Percentiles rank a stretch among this genome's conserved stretches.
phyloP scores from a whole-genome alignment of 176 grass and related monocot genomes.

The Phyllostachys edulis region DNA sequence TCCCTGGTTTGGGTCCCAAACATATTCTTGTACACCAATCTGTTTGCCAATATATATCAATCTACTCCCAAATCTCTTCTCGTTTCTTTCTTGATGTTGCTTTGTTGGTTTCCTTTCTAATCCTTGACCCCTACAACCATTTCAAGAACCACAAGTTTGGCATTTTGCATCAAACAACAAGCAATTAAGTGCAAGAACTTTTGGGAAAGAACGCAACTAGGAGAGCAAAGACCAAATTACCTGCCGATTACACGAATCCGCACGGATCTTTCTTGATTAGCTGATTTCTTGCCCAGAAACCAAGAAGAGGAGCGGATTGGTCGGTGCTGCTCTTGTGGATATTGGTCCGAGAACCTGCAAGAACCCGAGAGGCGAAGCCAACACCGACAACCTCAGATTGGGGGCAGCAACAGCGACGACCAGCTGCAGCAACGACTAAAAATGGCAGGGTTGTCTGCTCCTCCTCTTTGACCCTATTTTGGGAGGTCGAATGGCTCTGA shows the following conservation, averaged over 20 bases:
- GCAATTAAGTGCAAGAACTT: not conserved
- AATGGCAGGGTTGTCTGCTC: not conserved
- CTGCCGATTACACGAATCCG: conserved; percentile 21
- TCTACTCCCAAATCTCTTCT: conserved; percentile 12
- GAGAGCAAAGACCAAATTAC: conserved; percentile 7
- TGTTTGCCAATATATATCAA: not conserved
- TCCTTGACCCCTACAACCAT: conserved; percentile 4
- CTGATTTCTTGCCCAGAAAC: conserved; percentile 16
- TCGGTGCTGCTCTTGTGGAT: conserved; percentile 22
- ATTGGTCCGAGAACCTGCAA: conserved; percentile 4
- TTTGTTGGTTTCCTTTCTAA: not conserved
- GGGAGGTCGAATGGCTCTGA: conserved; percentile 20
- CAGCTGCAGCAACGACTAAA: conserved; percentile 37
- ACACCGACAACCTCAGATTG: conserved; percentile 32
- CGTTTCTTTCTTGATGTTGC: not conserved
- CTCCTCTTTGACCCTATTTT: conserved; percentile 26
- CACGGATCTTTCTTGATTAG: not conserved
- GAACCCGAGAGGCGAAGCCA: conserved; percentile 12
- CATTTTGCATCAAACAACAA: conserved; percentile 11
- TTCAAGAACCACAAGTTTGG: not conserved
- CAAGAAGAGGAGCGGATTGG: conserved; percentile 29
- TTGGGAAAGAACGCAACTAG: not conserved
- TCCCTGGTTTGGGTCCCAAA: conserved; percentile 49
- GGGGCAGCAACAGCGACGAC: conserved; percentile 13
- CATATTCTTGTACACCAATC: conserved; percentile 29